Evolutionary conservation across 148 eudicot genomes (phyloP), one percentile per base, ranked within the genome.

Genomic region (Rheum nobile): DNA sequence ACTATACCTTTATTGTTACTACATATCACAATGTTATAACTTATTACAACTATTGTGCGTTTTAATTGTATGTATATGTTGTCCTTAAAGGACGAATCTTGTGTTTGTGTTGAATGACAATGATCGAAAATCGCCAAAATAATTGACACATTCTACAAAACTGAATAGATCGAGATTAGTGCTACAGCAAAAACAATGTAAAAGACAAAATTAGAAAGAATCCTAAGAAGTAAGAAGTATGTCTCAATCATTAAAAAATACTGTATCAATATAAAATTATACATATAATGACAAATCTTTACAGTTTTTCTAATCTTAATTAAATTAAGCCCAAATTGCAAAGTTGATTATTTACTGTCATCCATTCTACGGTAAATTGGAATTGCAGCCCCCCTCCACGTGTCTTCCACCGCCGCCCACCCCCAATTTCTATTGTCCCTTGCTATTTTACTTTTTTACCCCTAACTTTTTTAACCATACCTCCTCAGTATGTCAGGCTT

Each of bases 331-430:
- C 9, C 26, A 57, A 57, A 24, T 57, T 31, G 10, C 8, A 35
- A 29, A 29, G n/a, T 61, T 61, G n/a, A 55, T 55, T 6, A 26
- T 22, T 57, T 24, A 3, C 9, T 14, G 19, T 54, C 26, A 48
- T 17, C 55, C 55, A 42, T 42, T 42, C 9, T 4, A 13, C n/a
- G 67, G 67, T 61, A 17, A 61, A 61, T 61, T 29, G 67, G 67
- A 61, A 61, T 28, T 29, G 35, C 37, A 0, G 67, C 67, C 35
- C 17, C 10, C 7, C 31, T 2, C 65, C 16, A 13, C 14, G 14
- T 57, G 65, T 57, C 29, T 32, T 65, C 70, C 70, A 31, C 70
- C 70, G 70, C 41, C 70, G n/a, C 39, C 39, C 70, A 31, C 70
- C 37, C 70, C 70, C 16, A 65, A 65, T 65, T 65, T 16, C 38